Evolutionary conservation across 225 moss, liverwort and hornwort genomes (phyloP), one percentile per base, ranked within the genome.

Genomic region (Asterella californica): DNA sequence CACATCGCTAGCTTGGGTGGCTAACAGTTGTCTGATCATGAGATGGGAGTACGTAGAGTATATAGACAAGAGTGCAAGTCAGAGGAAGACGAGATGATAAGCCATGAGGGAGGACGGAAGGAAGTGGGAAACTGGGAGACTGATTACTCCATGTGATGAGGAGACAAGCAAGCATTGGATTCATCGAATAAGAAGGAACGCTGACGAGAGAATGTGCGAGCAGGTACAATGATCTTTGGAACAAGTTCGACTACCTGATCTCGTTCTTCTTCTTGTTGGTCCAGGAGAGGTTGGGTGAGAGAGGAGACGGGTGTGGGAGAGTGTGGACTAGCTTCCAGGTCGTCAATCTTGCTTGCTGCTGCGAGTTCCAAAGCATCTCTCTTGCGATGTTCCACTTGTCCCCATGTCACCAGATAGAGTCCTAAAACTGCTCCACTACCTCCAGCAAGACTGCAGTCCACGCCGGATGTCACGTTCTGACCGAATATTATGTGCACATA

Each of bases 371-470:
- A 42, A 22, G 52, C 75, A 45, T 85, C 87, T 61, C 69, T 78
- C 69, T 73, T 88, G 29, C 85, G 80, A 47, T 88, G 87, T 25
- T 88, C 70, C 72, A 85, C 82, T 85, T 88, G 87, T 12, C 87
- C 87, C 87, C 87, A 88, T 5, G 85, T 88, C 65, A 88, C 87
- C 63, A 88, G 67, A 54, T 88, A 88, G 11, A 88, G 70, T 14
- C 87, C 87, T 30, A 67, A 65, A 34, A 88, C 83, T n/a, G 85
- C 87, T 80, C 87, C 87, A 1, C 74, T 18, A 37, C 85, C 87
- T 81, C 87, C 87, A 9, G 81, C 45, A 19, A 83, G 10, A 61
- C 87, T 88, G 78, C 83, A 53, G 14, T 52, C 52, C 52, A 29
- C 8, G 9, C 34, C 52, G 68, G 33, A n/a, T 46, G 14, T 32